These are phyloP conservation scores for Sporisorium scitamineum DNA, from an alignment of 1,284 basidiomycete genomes.

Conservation along the genomic window DNA sequence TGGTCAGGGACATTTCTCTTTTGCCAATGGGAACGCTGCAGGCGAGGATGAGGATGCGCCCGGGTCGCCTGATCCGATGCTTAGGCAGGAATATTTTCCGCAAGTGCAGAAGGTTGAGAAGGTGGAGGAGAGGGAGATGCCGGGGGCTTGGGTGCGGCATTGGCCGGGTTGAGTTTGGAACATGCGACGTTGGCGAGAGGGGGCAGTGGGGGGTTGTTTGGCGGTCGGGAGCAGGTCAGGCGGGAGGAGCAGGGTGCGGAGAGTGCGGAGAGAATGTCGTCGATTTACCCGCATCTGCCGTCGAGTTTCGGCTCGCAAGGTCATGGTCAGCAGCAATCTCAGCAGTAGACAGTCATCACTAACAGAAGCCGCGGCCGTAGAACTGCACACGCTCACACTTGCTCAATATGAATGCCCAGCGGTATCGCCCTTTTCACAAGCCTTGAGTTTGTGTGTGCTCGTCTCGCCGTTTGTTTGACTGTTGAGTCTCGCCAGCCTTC, in stretches of 20 bases:
- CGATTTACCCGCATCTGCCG: neutral
- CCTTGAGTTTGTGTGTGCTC: too few relatives aligned
- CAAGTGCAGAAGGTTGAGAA: neutral
- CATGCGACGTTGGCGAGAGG: neutral
- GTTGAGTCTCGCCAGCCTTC: too few relatives aligned
- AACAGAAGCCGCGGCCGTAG: too few relatives aligned
- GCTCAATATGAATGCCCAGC: too few relatives aligned
- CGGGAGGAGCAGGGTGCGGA: neutral
- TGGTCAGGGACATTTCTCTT: neutral
- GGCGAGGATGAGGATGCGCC: conserved; percentile 28
- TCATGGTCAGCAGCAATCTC: neutral
- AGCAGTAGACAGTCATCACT: too few relatives aligned
- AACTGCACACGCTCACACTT: neutral
- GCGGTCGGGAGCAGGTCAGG: neutral
- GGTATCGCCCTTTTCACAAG: too few relatives aligned
- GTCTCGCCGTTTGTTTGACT: too few relatives aligned
- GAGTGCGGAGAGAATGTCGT: neutral
- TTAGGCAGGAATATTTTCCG: conserved; percentile 4
- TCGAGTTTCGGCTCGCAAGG: neutral
- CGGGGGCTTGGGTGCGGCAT: conserved; percentile 11
- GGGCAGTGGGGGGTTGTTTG: neutral
- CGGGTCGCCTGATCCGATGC: conserved; percentile 17
- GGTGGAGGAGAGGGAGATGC: neutral
- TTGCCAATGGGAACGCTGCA: conserved; percentile 10
- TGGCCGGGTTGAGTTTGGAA: neutral